Conservation (phyloP, 208 protist species). For the Hexamita inflata region DNA sequence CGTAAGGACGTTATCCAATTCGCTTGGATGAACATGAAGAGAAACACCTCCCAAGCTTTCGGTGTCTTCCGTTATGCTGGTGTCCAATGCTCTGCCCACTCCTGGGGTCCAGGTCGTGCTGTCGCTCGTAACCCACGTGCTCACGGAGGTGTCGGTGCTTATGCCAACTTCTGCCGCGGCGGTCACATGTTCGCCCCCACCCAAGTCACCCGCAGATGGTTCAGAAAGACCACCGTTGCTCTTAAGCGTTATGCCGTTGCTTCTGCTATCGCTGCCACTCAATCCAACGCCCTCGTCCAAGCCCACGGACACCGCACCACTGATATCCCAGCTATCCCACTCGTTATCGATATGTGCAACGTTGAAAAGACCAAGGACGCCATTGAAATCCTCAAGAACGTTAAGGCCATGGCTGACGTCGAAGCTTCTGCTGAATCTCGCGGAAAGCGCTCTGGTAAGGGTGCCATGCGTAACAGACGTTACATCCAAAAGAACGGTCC, state of each 20-base stretch:
- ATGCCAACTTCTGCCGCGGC: conserved; percentile 95
- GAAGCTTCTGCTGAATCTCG: conserved; percentile 66
- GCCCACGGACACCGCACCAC: conserved; percentile 86
- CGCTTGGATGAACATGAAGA: conserved; percentile 85
- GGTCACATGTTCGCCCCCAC: conserved; percentile 95
- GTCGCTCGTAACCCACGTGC: conserved; percentile 97
- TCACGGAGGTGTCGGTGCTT: conserved; percentile 87
- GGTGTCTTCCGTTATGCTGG: conserved; percentile 75
- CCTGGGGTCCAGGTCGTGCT: conserved; percentile 97
- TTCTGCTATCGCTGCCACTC: conserved; percentile 88
- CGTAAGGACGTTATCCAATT: conserved; percentile 69
- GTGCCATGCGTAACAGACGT: conserved; percentile 87
- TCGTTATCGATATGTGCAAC: conserved; percentile 73
- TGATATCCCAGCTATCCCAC: conserved; percentile 75
- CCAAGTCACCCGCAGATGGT: conserved; percentile 83
- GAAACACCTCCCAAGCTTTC: conserved; percentile 90
- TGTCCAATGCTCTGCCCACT: conserved; percentile 82
- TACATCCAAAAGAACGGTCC: conserved; percentile 75
- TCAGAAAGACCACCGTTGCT: conserved; percentile 83
- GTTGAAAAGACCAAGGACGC: conserved; percentile 83
- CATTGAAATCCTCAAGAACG: conserved; percentile 66
- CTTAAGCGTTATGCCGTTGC: conserved; percentile 80
- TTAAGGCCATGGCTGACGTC: conserved; percentile 78
- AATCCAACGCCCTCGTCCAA: conserved; percentile 77
- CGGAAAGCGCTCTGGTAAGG: conserved; percentile 70